Percentiles rank a stretch among this genome's conserved stretches.
Conservation (phyloP, 108 stramenopile genomes). For the Schizochytrium sp. region DNA sequence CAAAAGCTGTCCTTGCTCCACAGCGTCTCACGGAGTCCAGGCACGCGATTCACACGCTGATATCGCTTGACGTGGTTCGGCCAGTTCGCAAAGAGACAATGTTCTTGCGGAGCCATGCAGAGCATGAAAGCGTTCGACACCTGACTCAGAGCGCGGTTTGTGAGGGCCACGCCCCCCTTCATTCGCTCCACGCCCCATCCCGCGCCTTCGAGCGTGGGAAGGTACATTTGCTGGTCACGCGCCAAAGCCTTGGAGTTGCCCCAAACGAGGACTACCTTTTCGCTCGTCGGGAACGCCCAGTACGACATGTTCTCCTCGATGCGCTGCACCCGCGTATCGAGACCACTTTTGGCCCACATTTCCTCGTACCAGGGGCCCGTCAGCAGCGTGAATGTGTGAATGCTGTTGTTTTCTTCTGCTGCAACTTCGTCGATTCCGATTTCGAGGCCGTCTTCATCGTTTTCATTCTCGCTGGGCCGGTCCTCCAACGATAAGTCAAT, state of each 20-base stretch:
- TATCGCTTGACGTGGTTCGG: background rate
- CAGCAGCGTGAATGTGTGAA: no score
- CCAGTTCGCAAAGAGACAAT: background rate
- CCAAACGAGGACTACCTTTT: background rate
- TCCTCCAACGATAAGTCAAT: no score
- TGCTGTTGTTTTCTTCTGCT: no score
- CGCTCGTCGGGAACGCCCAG: no score
- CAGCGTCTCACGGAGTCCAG: background rate
- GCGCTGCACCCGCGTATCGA: no score
- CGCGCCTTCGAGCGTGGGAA: background rate
- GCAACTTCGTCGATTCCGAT: no score
- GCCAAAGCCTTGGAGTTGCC: background rate
- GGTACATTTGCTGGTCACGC: background rate
- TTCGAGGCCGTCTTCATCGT: no score
- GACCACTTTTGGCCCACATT: no score
- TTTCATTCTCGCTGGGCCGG: no score
- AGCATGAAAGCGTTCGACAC: background rate
- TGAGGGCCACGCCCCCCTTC: background rate
- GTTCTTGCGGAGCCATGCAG: background rate
- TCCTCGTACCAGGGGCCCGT: no score
- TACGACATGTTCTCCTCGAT: no score
- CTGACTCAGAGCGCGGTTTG: background rate
- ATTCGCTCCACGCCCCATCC: background rate
- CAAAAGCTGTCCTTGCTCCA: conserved; percentile 4
- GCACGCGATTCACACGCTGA: background rate